These are phyloP conservation scores for Sarocladium brachiariae DNA, from an alignment of 2,329 filamentous ascomycete genomes.

Conservation along the genomic window DNA sequence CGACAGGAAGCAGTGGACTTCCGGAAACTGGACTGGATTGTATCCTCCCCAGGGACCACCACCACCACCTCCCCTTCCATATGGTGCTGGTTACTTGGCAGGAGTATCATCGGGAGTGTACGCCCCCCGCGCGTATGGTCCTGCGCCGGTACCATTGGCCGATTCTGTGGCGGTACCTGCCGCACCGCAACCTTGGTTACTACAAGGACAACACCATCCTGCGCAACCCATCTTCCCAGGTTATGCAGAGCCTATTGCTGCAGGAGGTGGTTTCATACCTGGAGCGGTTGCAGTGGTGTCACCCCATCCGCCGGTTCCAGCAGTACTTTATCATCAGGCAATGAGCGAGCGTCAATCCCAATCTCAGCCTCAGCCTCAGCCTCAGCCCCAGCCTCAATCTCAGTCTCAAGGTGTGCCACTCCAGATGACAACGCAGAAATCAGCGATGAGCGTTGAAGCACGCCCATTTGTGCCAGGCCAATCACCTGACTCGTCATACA, in stretches of 20 bases:
- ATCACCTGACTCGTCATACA: too few species aligned
- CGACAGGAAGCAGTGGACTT: neutral
- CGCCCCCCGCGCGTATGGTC: neutral
- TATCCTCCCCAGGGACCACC: neutral
- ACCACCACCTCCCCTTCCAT: too few species aligned
- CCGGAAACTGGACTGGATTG: neutral
- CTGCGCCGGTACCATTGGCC: neutral
- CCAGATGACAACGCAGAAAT: too few species aligned
- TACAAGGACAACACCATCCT: neutral
- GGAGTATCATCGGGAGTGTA: too few species aligned
- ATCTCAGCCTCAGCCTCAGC: too few species aligned
- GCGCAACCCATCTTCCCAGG: neutral
- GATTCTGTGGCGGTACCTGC: neutral
- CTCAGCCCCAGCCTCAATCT: too few species aligned
- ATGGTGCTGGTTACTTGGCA: too few species aligned
- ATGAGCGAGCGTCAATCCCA: too few species aligned
- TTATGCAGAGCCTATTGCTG: neutral
- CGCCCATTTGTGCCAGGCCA: neutral
- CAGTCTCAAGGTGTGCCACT: too few species aligned
- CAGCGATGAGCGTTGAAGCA: conserved; percentile 5
- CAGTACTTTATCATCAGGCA: too few species aligned
- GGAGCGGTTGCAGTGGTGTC: neutral
- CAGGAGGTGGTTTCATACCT: neutral
- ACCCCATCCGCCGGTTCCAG: neutral
- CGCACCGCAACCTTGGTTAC: neutral